phyloP scores from a whole-genome alignment of 2,329 filamentous ascomycete species.

The Alternaria sp. region DNA sequence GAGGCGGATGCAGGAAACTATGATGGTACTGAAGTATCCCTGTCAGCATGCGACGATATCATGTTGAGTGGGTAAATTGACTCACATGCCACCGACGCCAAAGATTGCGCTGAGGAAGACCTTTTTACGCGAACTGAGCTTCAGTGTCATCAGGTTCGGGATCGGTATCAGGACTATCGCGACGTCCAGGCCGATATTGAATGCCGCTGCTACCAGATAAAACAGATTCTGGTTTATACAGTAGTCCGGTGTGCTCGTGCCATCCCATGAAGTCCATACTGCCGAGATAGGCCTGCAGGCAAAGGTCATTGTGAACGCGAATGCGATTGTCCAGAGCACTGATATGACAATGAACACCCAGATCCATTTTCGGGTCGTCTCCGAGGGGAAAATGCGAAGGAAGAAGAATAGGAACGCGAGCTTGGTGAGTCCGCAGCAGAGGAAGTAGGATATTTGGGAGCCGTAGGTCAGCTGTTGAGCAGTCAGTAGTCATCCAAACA shows the following conservation, averaged over 20 bases:
- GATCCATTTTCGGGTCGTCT: conserved; percentile 11
- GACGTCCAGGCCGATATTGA: conserved; percentile 29
- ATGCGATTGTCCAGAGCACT: conserved; percentile 15
- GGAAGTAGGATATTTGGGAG: conserved; percentile 39
- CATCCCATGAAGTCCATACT: conserved; percentile 31
- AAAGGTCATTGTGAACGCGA: conserved; percentile 23
- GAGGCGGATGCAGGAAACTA: conserved; percentile 51
- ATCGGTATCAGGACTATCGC: conserved; percentile 21
- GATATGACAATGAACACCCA: conserved; percentile 17
- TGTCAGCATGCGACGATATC: conserved; percentile 3
- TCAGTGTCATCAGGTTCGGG: conserved; percentile 22
- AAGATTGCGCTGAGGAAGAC: conserved; percentile 41
- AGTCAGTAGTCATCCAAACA: background rate
- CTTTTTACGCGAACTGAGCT: conserved; percentile 34
- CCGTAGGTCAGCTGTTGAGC: conserved; percentile 13
- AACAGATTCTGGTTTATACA: conserved; percentile 34
- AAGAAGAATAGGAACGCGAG: conserved; percentile 34
- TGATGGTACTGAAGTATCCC: conserved; percentile 23
- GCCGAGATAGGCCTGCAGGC: conserved; percentile 26
- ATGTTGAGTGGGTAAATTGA: background rate
- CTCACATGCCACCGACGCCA: conserved; percentile 45
- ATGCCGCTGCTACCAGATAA: conserved; percentile 10
- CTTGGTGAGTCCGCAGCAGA: conserved; percentile 21
- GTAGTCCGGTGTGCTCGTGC: conserved; percentile 16
- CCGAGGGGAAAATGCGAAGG: conserved; percentile 34